Percentiles rank a stretch among this genome's conserved stretches.
These are phyloP conservation scores for Didymella exigua DNA, from an alignment of 2,329 filamentous ascomycete genomes.

Conservation along the genomic window DNA sequence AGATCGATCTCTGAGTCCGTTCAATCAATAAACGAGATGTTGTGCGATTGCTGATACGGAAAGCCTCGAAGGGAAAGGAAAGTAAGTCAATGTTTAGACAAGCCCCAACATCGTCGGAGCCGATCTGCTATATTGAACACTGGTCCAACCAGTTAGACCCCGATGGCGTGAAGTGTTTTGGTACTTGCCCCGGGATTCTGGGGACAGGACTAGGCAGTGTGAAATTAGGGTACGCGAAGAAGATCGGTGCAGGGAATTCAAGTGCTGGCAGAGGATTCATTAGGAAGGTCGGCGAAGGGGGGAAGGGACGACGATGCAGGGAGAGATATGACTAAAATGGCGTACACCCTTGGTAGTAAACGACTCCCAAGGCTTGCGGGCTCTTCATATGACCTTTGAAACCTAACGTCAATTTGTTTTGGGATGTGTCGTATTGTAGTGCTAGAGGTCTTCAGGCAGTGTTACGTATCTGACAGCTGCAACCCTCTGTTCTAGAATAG, in stretches of 20 bases:
- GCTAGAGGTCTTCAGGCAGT: too few species aligned
- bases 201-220: constrained; percentile 52
- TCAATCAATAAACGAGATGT: too few species aligned
- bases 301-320: constrained; percentile 48
- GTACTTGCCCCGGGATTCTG: constrained; percentile 54
- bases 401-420: too few species aligned
- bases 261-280: constrained; percentile 47
- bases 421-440: too few species aligned
- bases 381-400: too few species aligned
- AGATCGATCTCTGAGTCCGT: too few species aligned
- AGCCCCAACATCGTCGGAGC: too few species aligned
- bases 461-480: too few species aligned
- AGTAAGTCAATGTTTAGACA: constrained; percentile 56
- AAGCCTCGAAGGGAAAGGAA: too few species aligned
- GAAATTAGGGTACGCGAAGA: constrained; percentile 39
- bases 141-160: constrained; percentile 55
- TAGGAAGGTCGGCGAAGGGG: constrained; percentile 49
- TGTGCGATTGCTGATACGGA: too few species aligned
- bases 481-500: too few species aligned
- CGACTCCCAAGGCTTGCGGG: too few species aligned
- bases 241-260: constrained; percentile 49
- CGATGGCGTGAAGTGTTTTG: constrained; percentile 55
- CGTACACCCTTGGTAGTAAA: constrained; percentile 48
- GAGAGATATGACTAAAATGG: constrained; percentile 44
- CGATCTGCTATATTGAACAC: constrained; percentile 58